Conservation (phyloP, 1,284 basidiomycete genomes). For the Meripilus lineatus region DNA sequence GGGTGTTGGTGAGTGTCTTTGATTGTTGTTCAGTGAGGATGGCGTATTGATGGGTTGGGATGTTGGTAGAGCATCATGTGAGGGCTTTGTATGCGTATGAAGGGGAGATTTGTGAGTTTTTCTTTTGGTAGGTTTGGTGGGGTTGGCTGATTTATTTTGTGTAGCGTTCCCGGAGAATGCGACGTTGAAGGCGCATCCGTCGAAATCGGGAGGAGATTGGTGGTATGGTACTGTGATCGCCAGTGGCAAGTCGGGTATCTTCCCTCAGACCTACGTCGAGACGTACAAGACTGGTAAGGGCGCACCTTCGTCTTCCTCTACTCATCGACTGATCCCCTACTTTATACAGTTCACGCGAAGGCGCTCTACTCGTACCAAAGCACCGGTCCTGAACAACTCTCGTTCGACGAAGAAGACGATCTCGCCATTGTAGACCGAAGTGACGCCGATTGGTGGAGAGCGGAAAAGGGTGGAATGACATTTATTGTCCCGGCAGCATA, state of each 20-base stretch:
- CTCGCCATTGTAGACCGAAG: conserved; percentile 75
- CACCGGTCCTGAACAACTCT: conserved; percentile 70
- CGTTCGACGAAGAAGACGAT: conserved; percentile 75
- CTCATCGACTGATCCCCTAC: conserved; percentile 19
- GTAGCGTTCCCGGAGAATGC: conserved; percentile 81
- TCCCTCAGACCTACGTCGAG: conserved; percentile 89
- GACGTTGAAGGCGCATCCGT: conserved; percentile 78
- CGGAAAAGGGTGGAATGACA: conserved; percentile 76
- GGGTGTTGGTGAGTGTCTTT: conserved; percentile 24
- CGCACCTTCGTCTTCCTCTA: conserved; percentile 7
- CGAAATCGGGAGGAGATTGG: conserved; percentile 86
- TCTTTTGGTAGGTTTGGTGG: conserved; percentile 49
- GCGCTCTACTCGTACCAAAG: conserved; percentile 79
- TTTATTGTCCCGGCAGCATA: conserved; percentile 89
- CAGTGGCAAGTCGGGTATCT: conserved; percentile 75
- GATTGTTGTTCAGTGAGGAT: conserved; percentile 57
- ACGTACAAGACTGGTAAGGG: conserved; percentile 61
- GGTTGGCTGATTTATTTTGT: conserved; percentile 10
- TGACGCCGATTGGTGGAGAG: conserved; percentile 93
- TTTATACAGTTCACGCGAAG: conserved; percentile 52
- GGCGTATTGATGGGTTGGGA: no score
- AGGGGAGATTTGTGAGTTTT: conserved; percentile 82
- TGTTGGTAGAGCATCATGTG: conserved; percentile 57
- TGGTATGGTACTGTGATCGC: conserved; percentile 82
- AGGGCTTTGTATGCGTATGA: conserved; percentile 81